Evolutionary conservation across 2,329 filamentous ascomycete genomes (phyloP).

Genomic region (Calonectria honghensis): DNA sequence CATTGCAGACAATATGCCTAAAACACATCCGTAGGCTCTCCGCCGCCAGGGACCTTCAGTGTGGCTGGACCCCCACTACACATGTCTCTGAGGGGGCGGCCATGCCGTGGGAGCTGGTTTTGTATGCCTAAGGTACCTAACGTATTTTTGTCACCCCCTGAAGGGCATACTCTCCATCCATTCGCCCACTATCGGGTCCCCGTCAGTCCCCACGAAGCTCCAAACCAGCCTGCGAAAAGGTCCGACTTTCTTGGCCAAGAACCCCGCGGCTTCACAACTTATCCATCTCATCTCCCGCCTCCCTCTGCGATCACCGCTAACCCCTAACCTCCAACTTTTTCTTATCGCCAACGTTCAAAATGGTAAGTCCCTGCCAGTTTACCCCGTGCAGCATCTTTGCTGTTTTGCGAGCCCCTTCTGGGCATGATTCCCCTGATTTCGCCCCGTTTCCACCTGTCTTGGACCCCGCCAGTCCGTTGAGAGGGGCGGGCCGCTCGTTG

Average conservation of each 20-base stretch:
- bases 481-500: slow-evolving; percentile 55
- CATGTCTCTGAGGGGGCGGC: not conserved
- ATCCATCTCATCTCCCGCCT: slow-evolving; percentile 55
- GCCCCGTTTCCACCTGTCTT: slow-evolving; percentile 44
- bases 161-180: slow-evolving; percentile 29
- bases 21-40: not conserved
- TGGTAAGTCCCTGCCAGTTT: slow-evolving; percentile 54
- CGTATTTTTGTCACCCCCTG: slow-evolving; percentile 19
- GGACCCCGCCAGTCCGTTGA: slow-evolving; percentile 52
- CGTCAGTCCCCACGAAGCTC: slow-evolving; percentile 54
- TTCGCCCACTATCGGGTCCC: slow-evolving; percentile 37
- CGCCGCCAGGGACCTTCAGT: slow-evolving; percentile 8
- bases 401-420: slow-evolving; percentile 34
- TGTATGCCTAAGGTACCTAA: slow-evolving; percentile 39
- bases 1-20: not conserved
- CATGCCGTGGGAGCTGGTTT: slow-evolving; percentile 13
- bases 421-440: slow-evolving; percentile 36
- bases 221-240: slow-evolving; percentile 53
- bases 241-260: slow-evolving; percentile 55
- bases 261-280: slow-evolving; percentile 57
- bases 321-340: slow-evolving; percentile 46
- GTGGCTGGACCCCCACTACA: slow-evolving; percentile 18
- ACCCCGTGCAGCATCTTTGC: slow-evolving; percentile 27
- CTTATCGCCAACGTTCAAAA: slow-evolving; percentile 51
- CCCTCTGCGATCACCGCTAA: slow-evolving; percentile 53